Base-by-base conservation (phyloP, 371 early-diverging fungal species). In the Mucor plumbeus region DNA sequence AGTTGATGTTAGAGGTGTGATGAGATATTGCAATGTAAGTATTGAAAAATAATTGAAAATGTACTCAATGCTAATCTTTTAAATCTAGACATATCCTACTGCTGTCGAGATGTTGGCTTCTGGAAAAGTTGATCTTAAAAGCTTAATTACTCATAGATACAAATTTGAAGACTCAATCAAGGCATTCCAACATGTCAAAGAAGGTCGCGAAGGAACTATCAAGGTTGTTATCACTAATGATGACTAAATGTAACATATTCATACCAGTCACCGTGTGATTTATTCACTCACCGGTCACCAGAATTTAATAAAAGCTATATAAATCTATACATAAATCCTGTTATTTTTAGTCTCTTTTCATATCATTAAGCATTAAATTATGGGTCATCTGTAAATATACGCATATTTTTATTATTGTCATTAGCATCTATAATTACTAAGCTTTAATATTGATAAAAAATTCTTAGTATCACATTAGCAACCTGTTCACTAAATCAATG, bases 401-500 rank as follows among this genome's bases (percentile, higher is more conserved):
- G 13, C 47, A 19, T 17, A 3, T 14, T 14, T 31, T 38, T 5
- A 38, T 38, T 9, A 38, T 1, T 3, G 3, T 26, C 26, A 19
- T 5, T 31, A 26, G 53, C 13, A 33, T 13, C n/a, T 11, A 31
- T 26, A 11, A 2, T 21, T 26, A 40, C 41, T 15, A 41, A 59
- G 40, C 19, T 17, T n/a, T 41, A 14, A 41, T 41, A 6, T 13
- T 11, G 15, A 8, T 11, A 9, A 38, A 38, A 38, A 7, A 7
- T 11, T 38, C 2, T 36, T 44, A 83, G 83, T 26, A 87, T 91
- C 48, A 92, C 91, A 4, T 85, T 94, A 43, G 92, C 95, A 10
- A 92, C 94, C 5, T 94, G 95, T 69, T 87, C 93, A 43, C 83
- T 94, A 7, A 96, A 97, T 83, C 98, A 99, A 82, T 99, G 98